Conservation (phyloP, 306 rosid genomes). For the Prunus fruticosa region DNA sequence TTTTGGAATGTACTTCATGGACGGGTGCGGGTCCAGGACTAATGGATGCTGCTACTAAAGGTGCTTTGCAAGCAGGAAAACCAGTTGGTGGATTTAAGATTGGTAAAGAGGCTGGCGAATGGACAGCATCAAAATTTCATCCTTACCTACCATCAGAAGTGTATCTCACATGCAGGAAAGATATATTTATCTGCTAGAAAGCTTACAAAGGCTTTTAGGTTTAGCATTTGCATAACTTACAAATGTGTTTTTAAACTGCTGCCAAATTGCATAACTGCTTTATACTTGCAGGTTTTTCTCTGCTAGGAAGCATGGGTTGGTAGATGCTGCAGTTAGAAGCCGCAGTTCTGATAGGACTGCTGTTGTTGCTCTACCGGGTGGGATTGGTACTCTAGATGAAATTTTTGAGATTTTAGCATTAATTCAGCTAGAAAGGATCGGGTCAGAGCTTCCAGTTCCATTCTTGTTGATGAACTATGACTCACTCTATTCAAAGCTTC, state of each 20-base stretch:
- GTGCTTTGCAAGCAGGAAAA: slow-evolving; percentile 73
- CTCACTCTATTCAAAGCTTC: slow-evolving; percentile 70
- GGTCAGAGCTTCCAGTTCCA: slow-evolving; percentile 75
- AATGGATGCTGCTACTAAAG: slow-evolving; percentile 91
- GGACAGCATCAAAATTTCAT: slow-evolving; percentile 77
- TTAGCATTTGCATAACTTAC: no score
- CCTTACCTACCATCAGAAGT: slow-evolving; percentile 71
- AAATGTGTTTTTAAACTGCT: background rate
- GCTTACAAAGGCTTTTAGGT: background rate
- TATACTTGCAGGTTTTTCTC: slow-evolving; percentile 74
- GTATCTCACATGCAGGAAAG: slow-evolving; percentile 84
- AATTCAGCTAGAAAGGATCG: slow-evolving; percentile 80
- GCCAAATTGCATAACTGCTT: slow-evolving; percentile 17
- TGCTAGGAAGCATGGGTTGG: slow-evolving; percentile 95
- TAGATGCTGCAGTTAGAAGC: slow-evolving; percentile 79
- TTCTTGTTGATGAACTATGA: slow-evolving; percentile 85
- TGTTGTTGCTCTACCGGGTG: slow-evolving; percentile 84
- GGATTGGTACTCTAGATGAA: slow-evolving; percentile 90
- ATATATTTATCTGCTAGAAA: background rate
- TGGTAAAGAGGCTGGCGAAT: slow-evolving; percentile 78
- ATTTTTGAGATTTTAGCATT: slow-evolving; percentile 74
- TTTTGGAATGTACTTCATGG: slow-evolving; percentile 90
- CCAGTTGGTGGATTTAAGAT: slow-evolving; percentile 88
- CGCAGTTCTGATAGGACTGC: slow-evolving; percentile 63
- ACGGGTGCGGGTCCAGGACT: slow-evolving; percentile 91